Evolutionary conservation across 371 early-diverging fungal genomes (phyloP), one percentile per base, ranked within the genome.

Genomic region (Mortierella sp.): DNA sequence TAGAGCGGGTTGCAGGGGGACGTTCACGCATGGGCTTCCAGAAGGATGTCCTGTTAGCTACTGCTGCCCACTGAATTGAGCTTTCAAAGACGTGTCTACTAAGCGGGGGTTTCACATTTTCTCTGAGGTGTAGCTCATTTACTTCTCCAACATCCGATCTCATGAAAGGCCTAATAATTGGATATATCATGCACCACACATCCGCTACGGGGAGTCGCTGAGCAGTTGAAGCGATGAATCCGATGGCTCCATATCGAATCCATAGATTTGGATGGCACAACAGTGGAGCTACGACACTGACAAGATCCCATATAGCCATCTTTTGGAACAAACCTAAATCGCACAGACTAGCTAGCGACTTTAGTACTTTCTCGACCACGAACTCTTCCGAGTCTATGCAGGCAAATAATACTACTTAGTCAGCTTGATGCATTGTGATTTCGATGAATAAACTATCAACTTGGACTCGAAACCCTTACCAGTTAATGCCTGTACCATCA

Each of bases 401-500:
- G 19, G 43, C 10, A 12, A 15, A 49, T 35, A 17, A 19, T 26
- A 10, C 7, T 10, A 42, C 23, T 42, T 42, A 17, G 7, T 60
- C 26, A 42, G 60, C 13, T 22, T 19, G 26, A 34, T 22, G 2
- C n/a, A 19, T 34, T 35, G 12, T 10, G 28, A 8, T 9, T 28
- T 26, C 29, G 31, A 54, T 28, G 28, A 54, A 28, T 4, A 17
- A 12, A 22, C 2, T 43, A 22, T 31, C 8, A 7, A 37, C 17
- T 17, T 9, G 3, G 22, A n/a, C 22, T 37, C 2, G 15, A n/a
- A 29, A 8, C 28, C 13, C 65, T 56, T 89, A 92, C 94, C 94
- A 55, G 93, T 92, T n/a, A 97, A 75, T 0, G 95, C 90, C 74
- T 96, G 96, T n/a, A 93, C 86, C 91, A 96, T 93, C 29, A 98